A percentile compares a stretch with the other conserved stretches of the same genome.
Evolutionary conservation across 2,329 filamentous ascomycete species (phyloP).

Genomic region (Colletotrichum gloeosporioides): DNA sequence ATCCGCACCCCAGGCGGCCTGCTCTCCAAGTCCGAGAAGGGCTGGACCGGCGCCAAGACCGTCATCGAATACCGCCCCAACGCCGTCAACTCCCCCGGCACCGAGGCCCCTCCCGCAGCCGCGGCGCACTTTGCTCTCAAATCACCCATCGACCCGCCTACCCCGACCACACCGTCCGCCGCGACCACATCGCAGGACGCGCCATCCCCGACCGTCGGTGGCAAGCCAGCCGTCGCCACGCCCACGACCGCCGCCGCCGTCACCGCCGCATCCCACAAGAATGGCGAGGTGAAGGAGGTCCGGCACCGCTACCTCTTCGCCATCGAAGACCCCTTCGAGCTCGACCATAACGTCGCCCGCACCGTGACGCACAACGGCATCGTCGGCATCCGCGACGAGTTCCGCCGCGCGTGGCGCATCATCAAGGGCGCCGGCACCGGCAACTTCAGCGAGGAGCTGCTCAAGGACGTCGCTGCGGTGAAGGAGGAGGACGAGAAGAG

Average conservation of each 20-base stretch:
- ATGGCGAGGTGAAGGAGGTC: conserved; percentile 66
- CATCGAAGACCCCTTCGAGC: conserved; percentile 91
- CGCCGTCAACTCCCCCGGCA: background rate
- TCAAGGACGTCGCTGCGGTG: conserved; percentile 53
- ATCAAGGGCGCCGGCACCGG: conserved; percentile 59
- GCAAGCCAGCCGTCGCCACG: background rate
- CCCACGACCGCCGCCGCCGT: background rate
- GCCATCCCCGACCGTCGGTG: conserved; percentile 6
- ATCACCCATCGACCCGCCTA: background rate
- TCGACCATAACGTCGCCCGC: conserved; percentile 85
- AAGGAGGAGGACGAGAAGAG: conserved; percentile 37
- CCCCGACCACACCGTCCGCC: background rate
- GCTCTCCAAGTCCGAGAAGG: conserved; percentile 76
- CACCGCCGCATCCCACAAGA: conserved; percentile 27
- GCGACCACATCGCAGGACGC: background rate
- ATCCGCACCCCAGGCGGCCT: conserved; percentile 75
- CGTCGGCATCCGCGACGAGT: conserved; percentile 82
- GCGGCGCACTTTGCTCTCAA: background rate
- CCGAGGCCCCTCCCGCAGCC: background rate
- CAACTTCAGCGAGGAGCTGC: conserved; percentile 50
- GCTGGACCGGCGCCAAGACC: conserved; percentile 85
- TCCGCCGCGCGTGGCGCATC: conserved; percentile 79
- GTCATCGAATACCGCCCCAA: conserved; percentile 36
- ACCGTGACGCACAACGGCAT: conserved; percentile 87
- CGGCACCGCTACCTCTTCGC: conserved; percentile 84